phyloP scores from a whole-genome alignment of 257 asterid species.

The Scutellaria baicalensis region DNA sequence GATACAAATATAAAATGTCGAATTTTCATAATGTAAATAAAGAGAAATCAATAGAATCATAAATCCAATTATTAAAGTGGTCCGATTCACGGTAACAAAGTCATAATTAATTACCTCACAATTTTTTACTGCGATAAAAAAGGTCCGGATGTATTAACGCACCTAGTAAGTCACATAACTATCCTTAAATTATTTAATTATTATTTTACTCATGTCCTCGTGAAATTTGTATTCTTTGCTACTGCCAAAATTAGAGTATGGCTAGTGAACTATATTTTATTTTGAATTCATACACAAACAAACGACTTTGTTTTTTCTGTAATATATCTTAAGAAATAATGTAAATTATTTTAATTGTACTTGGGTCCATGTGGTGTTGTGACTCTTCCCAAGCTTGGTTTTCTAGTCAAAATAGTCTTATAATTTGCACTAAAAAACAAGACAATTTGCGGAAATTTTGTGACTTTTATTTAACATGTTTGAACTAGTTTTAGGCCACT shows the following conservation, averaged over 20 bases:
- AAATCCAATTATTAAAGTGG: too few species aligned
- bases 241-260: constrained; percentile 1
- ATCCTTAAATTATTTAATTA: too few species aligned
- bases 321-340: not conserved
- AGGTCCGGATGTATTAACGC: too few species aligned
- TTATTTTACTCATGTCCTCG: not conserved
- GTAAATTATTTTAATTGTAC: not conserved
- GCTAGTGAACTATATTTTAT: not conserved
- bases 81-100: too few species aligned
- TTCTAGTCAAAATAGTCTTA: not conserved
- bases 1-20: too few species aligned
- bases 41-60: too few species aligned
- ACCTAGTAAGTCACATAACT: too few species aligned
- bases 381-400: not conserved
- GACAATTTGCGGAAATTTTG: constrained; percentile 7
- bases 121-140: too few species aligned
- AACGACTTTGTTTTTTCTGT: not conserved
- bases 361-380: not conserved
- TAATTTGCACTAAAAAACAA: not conserved
- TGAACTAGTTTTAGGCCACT: not conserved
- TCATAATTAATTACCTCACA: too few species aligned
- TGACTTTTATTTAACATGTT: constrained; percentile 1
- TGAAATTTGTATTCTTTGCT: constrained; percentile 3
- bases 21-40: too few species aligned
- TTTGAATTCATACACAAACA: too few species aligned